These are phyloP conservation scores for Aspergillus fructus DNA, from an alignment of 2,329 filamentous ascomycete genomes.

Conservation along the genomic window DNA sequence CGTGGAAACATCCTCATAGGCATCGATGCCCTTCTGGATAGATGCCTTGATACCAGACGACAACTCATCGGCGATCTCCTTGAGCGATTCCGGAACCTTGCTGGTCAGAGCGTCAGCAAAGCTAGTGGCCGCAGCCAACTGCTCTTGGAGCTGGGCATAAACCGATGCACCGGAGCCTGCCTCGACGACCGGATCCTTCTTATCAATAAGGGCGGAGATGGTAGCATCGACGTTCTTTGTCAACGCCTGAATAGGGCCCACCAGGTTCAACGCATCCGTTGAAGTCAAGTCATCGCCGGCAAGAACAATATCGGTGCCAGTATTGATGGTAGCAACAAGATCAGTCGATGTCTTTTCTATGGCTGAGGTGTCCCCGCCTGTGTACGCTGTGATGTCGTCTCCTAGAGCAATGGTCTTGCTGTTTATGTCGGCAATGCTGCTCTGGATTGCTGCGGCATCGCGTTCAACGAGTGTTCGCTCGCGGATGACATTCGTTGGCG, in stretches of 20 bases:
- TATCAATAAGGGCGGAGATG: slow-evolving; percentile 8
- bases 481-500: slow-evolving; percentile 3
- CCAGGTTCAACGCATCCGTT: slow-evolving; percentile 11
- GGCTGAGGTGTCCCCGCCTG: slow-evolving; percentile 8
- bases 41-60: slow-evolving; percentile 25
- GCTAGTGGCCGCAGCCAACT: background rate
- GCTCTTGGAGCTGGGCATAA: background rate
- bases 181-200: slow-evolving; percentile 13
- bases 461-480: slow-evolving; percentile 2
- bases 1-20: slow-evolving; percentile 2
- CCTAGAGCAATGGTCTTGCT: slow-evolving; percentile 11
- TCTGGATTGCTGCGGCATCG: slow-evolving; percentile 13
- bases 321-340: slow-evolving; percentile 15
- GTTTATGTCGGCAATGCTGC: slow-evolving; percentile 10
- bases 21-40: slow-evolving; percentile 30
- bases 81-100: slow-evolving; percentile 6
- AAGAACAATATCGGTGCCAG: slow-evolving; percentile 11
- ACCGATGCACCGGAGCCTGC: slow-evolving; percentile 7
- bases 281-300: background rate
- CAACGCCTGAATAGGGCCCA: slow-evolving; percentile 10
- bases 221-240: slow-evolving; percentile 6
- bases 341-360: slow-evolving; percentile 10
- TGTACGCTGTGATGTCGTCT: slow-evolving; percentile 9
- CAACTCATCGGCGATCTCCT: slow-evolving; percentile 22
- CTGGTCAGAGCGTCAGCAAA: background rate